Evolutionary conservation across 1,284 basidiomycete genomes (phyloP), one percentile per base, ranked within the genome.

Genomic region (Ganoderma sp.): DNA sequence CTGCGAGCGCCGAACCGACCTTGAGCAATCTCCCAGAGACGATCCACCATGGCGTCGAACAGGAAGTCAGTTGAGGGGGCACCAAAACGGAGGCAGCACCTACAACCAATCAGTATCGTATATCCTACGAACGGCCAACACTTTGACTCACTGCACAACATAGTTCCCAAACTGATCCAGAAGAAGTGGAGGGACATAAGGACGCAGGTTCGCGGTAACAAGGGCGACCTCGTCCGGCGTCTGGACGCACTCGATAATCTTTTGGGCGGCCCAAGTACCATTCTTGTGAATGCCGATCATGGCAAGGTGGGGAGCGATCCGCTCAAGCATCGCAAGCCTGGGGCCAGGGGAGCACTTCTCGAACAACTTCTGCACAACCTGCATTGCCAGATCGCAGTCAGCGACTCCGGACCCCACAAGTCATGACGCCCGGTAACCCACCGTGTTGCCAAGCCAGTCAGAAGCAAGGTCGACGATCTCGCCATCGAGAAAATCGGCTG

Each of bases 211-310:
- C 77, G 93, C 89, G 57, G 92, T 90, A 75, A 99, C 91, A 45
- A 98, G 81, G 3, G 84, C 85, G 66, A 96, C 87, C 79, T 99
- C 98, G 70, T 98, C 96, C 7, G 92, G 90, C n/a, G 88, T 91
- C 65, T 90, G 88, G 56, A 97, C 93, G 73, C 95, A 97, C 81
- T 99, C 97, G 73, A 99, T 99, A 77, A 99, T 97, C 86, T 98
- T 98, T 81, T 99, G 98, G 2, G 97, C 97, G 0, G 98, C 97
- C 98, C 98, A 99, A 0, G 98, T 99, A 50, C 98, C 98, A 75
- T 99, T 99, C 84, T 99, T 99, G 85, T 99, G 98, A 63, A 97
- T 96, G 61, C 98, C 98, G 73, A 99, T 98, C 87, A 95, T 95
- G 34, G 97, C 98, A 32, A 99, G 84, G 79, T 98, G 94, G 64